phyloP scores from a whole-genome alignment of 2,329 filamentous ascomycete genomes.

The Blastomyces gilchristii region DNA sequence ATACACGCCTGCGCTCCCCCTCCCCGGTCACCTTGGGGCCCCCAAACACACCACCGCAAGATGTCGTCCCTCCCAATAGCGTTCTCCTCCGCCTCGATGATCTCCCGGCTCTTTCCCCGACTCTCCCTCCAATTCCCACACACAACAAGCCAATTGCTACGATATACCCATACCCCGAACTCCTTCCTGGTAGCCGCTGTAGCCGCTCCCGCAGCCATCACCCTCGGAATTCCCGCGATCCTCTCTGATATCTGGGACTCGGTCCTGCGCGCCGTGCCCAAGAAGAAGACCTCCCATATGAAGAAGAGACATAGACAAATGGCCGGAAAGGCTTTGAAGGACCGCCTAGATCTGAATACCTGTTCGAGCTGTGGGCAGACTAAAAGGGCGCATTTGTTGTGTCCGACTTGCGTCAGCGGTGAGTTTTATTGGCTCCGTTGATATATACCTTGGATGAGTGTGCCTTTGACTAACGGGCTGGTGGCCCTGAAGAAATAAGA shows the following conservation, averaged over 20 bases:
- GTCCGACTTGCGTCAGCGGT: constrained; percentile 79
- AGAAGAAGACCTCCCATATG: constrained; percentile 97
- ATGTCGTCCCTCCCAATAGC: constrained; percentile 26
- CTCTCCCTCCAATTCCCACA: constrained; percentile 13
- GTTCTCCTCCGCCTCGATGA: constrained; percentile 15
- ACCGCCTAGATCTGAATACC: constrained; percentile 74
- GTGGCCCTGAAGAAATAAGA: constrained; percentile 33
- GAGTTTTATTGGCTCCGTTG: constrained; percentile 27
- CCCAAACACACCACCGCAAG: not conserved
- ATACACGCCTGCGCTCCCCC: not conserved
- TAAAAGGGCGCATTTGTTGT: constrained; percentile 83
- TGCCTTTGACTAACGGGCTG: not conserved
- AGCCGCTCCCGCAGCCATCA: constrained; percentile 39
- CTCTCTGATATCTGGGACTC: constrained; percentile 85
- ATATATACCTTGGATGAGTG: not conserved
- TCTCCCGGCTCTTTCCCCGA: constrained; percentile 21
- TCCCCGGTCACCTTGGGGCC: not conserved
- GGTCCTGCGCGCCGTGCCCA: constrained; percentile 82
- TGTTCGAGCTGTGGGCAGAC: constrained; percentile 80
- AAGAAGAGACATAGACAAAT: constrained; percentile 89
- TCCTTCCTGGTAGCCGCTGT: constrained; percentile 51
- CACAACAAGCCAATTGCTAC: constrained; percentile 22
- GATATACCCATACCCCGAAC: constrained; percentile 32
- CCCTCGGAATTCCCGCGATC: constrained; percentile 54
- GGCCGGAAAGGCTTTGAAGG: constrained; percentile 89